Evolutionary conservation across 23 red algal species (phyloP).

Genomic region (Gracilaria domingensis): DNA sequence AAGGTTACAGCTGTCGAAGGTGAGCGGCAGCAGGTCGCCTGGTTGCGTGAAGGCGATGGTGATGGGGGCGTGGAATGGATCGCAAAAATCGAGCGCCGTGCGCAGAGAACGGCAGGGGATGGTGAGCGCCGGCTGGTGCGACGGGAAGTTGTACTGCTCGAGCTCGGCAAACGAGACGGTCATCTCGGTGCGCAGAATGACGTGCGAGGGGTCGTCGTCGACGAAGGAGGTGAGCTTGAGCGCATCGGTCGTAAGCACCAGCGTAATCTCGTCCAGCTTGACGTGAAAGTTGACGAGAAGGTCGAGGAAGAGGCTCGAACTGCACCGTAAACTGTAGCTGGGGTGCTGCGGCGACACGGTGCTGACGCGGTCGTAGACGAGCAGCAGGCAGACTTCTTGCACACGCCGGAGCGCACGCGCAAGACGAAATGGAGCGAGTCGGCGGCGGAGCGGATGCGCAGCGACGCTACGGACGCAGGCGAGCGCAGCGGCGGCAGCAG

Average conservation of each 20-base stretch:
- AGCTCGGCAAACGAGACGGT: conserved; percentile 34
- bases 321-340: neutral
- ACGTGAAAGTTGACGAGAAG: conserved; percentile 47
- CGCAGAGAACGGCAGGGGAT: conserved; percentile 36
- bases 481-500: conserved; percentile 38
- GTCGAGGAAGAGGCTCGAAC: conserved; percentile 11
- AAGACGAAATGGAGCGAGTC: neutral
- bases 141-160: conserved; percentile 4
- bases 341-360: neutral
- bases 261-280: conserved; percentile 55
- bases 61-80: conserved; percentile 33
- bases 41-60: conserved; percentile 21
- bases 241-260: conserved; percentile 14
- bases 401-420: conserved; percentile 16
- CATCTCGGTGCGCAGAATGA: conserved; percentile 61
- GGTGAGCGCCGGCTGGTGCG: neutral
- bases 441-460: conserved; percentile 7
- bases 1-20: neutral
- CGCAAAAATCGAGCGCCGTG: conserved; percentile 61
- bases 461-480: conserved; percentile 20
- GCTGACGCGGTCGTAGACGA: conserved; percentile 38
- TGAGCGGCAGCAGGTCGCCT: neutral
- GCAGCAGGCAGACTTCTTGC: conserved; percentile 30
- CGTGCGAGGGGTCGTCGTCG: conserved; percentile 49
- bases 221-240: conserved; percentile 47